phyloP scores from a whole-genome alignment of 2,329 filamentous ascomycete species.

The Chlorencoelia australis region DNA sequence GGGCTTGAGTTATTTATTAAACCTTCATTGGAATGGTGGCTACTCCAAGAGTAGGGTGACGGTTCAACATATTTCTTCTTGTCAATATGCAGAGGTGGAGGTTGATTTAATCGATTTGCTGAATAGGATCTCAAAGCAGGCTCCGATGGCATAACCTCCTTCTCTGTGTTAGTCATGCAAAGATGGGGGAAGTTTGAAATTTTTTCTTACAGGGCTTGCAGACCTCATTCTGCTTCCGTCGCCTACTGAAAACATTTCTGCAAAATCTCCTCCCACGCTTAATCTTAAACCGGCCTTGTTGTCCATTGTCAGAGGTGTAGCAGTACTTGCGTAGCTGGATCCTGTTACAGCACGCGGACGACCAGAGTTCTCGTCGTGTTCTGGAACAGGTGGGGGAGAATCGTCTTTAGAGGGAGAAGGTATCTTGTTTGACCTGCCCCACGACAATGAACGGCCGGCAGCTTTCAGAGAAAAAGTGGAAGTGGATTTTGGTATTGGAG shows the following conservation, averaged over 20 bases:
- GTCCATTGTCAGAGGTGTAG: conserved; percentile 24
- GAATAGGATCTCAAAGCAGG: conserved; percentile 15
- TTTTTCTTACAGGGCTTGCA: conserved; percentile 21
- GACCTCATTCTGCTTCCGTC: conserved; percentile 16
- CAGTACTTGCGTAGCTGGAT: conserved; percentile 28
- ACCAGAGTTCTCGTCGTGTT: conserved; percentile 14
- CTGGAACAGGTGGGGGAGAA: conserved; percentile 16
- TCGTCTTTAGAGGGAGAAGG: conserved; percentile 16
- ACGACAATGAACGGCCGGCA: conserved; percentile 27
- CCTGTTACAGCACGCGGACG: conserved; percentile 23
- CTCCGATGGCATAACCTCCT: conserved; percentile 17
- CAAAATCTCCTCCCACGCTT: conserved; percentile 27
- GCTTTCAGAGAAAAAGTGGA: conserved; percentile 25
- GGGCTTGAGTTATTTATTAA: conserved; percentile 23
- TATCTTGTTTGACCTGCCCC: conserved; percentile 24
- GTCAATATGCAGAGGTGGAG: conserved; percentile 23
- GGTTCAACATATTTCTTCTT: conserved; percentile 19
- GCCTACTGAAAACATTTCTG: conserved; percentile 27
- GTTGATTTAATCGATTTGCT: conserved; percentile 15
- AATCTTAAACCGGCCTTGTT: conserved; percentile 23
- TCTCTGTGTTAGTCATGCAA: conserved; percentile 6
- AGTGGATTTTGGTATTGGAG: conserved; percentile 22
- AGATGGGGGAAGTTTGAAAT: neutral
- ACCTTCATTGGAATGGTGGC: conserved; percentile 24
- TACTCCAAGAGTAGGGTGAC: conserved; percentile 25